Evolutionary conservation across 1,284 basidiomycete genomes (phyloP), one percentile per base, ranked within the genome.

Genomic region (Malassezia sp.): DNA sequence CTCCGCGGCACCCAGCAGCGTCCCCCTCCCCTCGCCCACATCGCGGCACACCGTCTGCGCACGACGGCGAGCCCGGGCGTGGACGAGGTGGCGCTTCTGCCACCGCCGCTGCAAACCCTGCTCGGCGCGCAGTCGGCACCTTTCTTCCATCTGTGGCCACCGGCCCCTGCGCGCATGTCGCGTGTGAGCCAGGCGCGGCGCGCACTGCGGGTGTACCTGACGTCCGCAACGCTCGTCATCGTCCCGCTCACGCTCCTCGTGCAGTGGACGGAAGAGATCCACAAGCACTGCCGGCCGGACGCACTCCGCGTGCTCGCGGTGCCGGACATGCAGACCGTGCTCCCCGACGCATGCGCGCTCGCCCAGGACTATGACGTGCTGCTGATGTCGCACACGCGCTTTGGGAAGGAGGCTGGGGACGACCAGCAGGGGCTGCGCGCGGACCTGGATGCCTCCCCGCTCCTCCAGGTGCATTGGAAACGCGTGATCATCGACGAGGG

Each of bases 401-500:
- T 57, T 24, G 54, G 53, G n/a, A 41, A 43, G 22, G 54, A 57
- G 32, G 45, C 47, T 4, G 42, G 45, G 5, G 53, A 45, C 18
- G 47, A 45, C 23, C 22, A 36, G 9, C 45, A 50, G 9, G 28
- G 42, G 8, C 39, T 43, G n/a, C 35, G 47, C 2, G 29, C 40
- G 2, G 30, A 43, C 24, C 15, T 45, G 3, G 48, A 48, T 14
- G 30, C 27, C 14, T 45, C 41, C 28, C 49, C 53, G 4, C 20
- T 57, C 7, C 28, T 56, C 27, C 53, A 41, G 15, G 38, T 45
- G 9, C 42, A 40, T 31, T 57, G 47, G 40, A 52, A 53, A 12
- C 32, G 55, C 5, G 20, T 56, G 7, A 45, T 54, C 20, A 43
- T 57, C 28, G 55, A 57, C 47, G 55, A 57, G 28, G 55, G 55